These are phyloP conservation scores for Fusarium proliferatum DNA, from an alignment of 2,329 filamentous ascomycete genomes.

Conservation along the genomic window DNA sequence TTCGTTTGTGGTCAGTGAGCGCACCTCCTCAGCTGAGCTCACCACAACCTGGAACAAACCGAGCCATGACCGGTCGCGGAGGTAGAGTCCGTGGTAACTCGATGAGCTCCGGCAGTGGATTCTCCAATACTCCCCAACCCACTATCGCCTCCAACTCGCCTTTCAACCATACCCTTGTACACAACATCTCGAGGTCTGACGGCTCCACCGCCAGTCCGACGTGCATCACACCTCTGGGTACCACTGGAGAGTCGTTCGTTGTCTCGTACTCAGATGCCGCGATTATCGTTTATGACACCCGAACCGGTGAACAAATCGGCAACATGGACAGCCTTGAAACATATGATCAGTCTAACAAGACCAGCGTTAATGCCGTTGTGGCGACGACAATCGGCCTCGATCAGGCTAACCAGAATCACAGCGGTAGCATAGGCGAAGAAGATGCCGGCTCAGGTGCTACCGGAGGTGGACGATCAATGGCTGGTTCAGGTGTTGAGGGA, in stretches of 20 bases:
- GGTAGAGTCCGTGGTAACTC: conserved; percentile 89
- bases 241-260: conserved; percentile 87
- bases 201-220: conserved; percentile 80
- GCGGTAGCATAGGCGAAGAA: conserved; percentile 74
- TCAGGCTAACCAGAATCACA: conserved; percentile 65
- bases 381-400: conserved; percentile 88
- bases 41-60: conserved; percentile 74
- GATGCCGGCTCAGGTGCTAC: conserved; percentile 83
- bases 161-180: conserved; percentile 88
- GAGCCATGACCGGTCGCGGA: conserved; percentile 67
- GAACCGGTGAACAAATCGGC: conserved; percentile 90
- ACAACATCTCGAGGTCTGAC: conserved; percentile 80
- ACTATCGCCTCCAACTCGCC: conserved; percentile 86
- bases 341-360: conserved; percentile 82
- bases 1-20: conserved; percentile 95
- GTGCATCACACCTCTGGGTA: conserved; percentile 89
- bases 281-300: conserved; percentile 91
- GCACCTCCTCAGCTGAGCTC: conserved; percentile 87
- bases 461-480: conserved; percentile 70
- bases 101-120: conserved; percentile 93
- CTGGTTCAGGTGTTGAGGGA: conserved; percentile 85
- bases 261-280: conserved; percentile 92
- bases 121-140: conserved; percentile 89
- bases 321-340: conserved; percentile 95
- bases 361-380: conserved; percentile 90